Evolutionary conservation across 1,284 basidiomycete species (phyloP), one percentile per base, ranked within the genome.

Genomic region (Termitomyces sp.): DNA sequence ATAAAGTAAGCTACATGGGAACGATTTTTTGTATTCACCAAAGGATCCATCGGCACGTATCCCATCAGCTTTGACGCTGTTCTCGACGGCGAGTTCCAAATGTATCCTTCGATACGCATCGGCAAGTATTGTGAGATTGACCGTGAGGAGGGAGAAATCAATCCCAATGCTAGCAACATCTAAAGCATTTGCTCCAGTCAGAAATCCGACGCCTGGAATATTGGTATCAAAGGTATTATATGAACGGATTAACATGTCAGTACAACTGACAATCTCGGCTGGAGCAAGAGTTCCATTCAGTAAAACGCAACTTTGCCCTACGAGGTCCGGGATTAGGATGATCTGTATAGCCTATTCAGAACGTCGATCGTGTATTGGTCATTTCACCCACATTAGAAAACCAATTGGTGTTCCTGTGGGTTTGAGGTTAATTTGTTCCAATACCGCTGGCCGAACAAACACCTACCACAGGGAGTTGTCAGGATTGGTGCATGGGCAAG

Each of bases 361-460:
- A 14, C 10, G 14, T 34, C 10, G 1, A 21, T 33, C n/a, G 10
- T 18, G 5, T 13, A 6, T 11, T 46, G n/a, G 6, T 24, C n/a
- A 3, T 26, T 33, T 26, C 18, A 5, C 45, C 26, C 33, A 81
- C 78, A 57, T 83, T 84, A 8, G 74, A 77, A 61, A 75, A 84
- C 85, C 85, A 88, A 61, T 88, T 87, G 0, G 76, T 78, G 60
- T 86, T 86, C 83, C 80, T 83, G 57, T 31, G 8, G 0, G 16
- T 21, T 46, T 5, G 9, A 39, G 24, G 11, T 24, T 14, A 19
- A n/a, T 38, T 28, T 46, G 3, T 33, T 11, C 2, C 30, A 28
- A 19, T 1, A 10, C 28, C 16, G 3, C 5, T 13, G 5, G 10
- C 35, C 14, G 57, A 52, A 11, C 75, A 51, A 35, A 13, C 34